These are phyloP conservation scores for Cymbopogon citratus DNA, from an alignment of 176 grass and related monocot genomes.

Conservation along the genomic window DNA sequence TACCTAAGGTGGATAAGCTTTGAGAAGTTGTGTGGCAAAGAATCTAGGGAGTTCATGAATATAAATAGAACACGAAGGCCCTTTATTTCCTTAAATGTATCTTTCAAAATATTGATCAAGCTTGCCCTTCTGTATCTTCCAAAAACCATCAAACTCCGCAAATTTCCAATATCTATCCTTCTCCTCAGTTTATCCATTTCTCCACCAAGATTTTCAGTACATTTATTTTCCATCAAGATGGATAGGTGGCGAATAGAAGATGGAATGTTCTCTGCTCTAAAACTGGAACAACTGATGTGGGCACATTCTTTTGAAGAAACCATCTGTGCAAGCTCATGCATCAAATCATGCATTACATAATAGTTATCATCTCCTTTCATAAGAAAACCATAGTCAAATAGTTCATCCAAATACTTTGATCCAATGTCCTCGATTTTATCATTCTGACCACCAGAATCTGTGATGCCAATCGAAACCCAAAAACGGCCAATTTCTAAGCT, in stretches of 20 bases:
- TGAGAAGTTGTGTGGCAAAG: neutral
- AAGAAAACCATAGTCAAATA: neutral
- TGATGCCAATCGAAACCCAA: neutral
- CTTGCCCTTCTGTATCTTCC: neutral
- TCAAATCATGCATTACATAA: constrained; percentile 20
- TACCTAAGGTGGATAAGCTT: constrained; percentile 5
- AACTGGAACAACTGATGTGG: neutral
- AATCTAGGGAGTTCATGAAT: neutral
- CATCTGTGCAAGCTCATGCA: neutral
- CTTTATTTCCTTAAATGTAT: neutral
- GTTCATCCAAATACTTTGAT: neutral
- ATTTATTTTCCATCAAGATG: neutral
- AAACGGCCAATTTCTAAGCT: neutral
- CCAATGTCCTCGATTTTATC: neutral
- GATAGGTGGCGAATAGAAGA: neutral
- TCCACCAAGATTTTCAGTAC: neutral
- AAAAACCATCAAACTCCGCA: constrained; percentile 3
- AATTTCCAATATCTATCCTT: neutral
- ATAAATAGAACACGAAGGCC: neutral
- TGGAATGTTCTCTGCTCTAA: neutral
- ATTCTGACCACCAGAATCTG: neutral
- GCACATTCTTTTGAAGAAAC: constrained; percentile 11
- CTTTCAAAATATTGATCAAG: neutral
- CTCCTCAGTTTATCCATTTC: constrained; percentile 6
- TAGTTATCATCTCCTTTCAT: neutral